Evolutionary conservation across 176 grass and related monocot genomes (phyloP).

Genomic region (Raddia distichophylla): DNA sequence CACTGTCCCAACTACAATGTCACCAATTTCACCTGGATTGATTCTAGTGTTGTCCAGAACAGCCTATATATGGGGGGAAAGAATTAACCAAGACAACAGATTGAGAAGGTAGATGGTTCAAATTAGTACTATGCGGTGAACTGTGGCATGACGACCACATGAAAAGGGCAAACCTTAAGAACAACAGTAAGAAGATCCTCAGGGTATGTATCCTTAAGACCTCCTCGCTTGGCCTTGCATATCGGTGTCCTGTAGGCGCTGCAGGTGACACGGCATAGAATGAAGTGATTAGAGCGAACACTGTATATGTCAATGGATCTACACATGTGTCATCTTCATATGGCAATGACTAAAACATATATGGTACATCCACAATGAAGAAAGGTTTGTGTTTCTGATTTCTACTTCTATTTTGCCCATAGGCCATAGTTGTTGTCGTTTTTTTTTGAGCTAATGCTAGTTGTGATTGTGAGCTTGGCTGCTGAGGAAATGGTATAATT

Average conservation of each 20-base stretch:
- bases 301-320: not conserved
- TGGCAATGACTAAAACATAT: not conserved
- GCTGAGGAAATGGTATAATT: not conserved
- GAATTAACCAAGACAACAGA: not conserved
- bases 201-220: constrained; percentile 93
- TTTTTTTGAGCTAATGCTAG: too few relatives aligned
- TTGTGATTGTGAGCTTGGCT: not conserved
- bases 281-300: not conserved
- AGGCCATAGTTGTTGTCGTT: too few relatives aligned
- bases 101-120: not conserved
- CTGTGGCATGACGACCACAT: not conserved
- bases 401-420: not conserved
- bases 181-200: constrained; percentile 92
- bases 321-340: not conserved
- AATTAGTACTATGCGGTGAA: not conserved
- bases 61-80: constrained; percentile 42
- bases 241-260: constrained; percentile 95
- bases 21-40: constrained; percentile 75
- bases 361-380: not conserved
- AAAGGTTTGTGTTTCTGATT: not conserved
- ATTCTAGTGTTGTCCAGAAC: constrained; percentile 85
- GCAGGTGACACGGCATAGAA: not conserved
- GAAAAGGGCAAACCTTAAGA: constrained; percentile 62
- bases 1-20: constrained; percentile 90
- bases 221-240: constrained; percentile 90